Percentiles rank a stretch among this genome's conserved stretches.
Conservation (phyloP, 1,284 basidiomycete genomes). For the Leccinum fallax region DNA sequence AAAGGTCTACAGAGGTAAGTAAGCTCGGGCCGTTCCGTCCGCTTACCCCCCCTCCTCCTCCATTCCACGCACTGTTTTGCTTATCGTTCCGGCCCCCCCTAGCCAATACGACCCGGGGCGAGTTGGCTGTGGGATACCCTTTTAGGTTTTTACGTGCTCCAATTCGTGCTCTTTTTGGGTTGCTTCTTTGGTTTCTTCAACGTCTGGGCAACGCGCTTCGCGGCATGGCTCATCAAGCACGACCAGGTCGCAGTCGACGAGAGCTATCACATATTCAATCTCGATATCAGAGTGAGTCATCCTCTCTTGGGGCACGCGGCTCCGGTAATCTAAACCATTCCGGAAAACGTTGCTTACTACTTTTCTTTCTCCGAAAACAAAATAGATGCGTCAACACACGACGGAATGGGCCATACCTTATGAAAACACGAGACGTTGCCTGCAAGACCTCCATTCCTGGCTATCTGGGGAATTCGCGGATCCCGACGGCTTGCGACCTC, state of each 20-base stretch:
- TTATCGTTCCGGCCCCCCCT: slow-evolving; percentile 15
- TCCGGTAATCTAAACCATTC: slow-evolving; percentile 16
- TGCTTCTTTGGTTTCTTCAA: slow-evolving; percentile 60
- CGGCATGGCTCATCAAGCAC: slow-evolving; percentile 60
- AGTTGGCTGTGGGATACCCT: slow-evolving; percentile 73
- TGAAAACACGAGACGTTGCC: slow-evolving; percentile 61
- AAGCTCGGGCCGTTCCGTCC: slow-evolving; percentile 1
- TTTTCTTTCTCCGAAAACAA: slow-evolving; percentile 41
- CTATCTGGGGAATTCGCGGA: slow-evolving; percentile 68
- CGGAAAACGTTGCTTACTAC: neutral
- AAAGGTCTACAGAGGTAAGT: slow-evolving; percentile 78
- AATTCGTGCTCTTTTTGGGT: slow-evolving; percentile 77
- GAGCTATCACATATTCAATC: slow-evolving; percentile 79
- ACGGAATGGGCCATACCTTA: slow-evolving; percentile 93
- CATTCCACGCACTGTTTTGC: neutral
- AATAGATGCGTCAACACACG: slow-evolving; percentile 80
- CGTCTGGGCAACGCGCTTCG: slow-evolving; percentile 54
- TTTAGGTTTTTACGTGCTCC: slow-evolving; percentile 76
- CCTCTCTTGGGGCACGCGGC: slow-evolving; percentile 3
- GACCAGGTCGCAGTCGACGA: slow-evolving; percentile 65
- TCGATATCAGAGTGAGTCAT: slow-evolving; percentile 72
- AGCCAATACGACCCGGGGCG: slow-evolving; percentile 52
- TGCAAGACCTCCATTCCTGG: slow-evolving; percentile 79
- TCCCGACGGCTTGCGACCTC: slow-evolving; percentile 77
- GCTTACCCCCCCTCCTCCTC: neutral